Evolutionary conservation across 139 green algal genomes (phyloP).

Genomic region (Closterium sp.): DNA sequence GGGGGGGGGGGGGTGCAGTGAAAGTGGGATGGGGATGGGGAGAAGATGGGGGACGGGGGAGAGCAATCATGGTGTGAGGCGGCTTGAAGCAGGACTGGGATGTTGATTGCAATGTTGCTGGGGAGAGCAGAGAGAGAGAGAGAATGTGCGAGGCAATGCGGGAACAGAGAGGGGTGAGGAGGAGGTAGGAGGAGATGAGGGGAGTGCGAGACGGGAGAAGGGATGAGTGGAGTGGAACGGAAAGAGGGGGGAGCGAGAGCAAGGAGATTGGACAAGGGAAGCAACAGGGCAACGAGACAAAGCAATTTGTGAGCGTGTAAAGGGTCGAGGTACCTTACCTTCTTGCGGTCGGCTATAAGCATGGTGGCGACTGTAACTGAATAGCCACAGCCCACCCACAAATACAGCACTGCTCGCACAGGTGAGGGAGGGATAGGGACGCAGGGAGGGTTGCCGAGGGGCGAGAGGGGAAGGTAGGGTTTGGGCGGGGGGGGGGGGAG

Average conservation of each 20-base stretch:
- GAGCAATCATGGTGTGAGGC: not conserved
- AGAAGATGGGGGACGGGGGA: not conserved
- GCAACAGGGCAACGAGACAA: too few relatives aligned
- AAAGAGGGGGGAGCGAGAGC: not conserved
- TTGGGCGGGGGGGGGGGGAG: too few relatives aligned
- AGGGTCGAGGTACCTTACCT: not conserved
- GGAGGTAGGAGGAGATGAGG: not conserved
- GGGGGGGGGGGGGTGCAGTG: too few relatives aligned
- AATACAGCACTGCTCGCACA: not conserved
- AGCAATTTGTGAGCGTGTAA: too few relatives aligned
- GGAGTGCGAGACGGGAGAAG: not conserved
- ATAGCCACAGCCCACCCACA: slow-evolving; percentile 7
- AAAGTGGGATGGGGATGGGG: too few relatives aligned
- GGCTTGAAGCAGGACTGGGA: not conserved
- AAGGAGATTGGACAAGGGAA: not conserved
- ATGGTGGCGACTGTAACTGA: not conserved
- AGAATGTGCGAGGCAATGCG: not conserved
- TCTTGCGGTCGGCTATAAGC: not conserved
- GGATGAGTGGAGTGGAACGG: not conserved
- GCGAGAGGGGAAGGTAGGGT: too few relatives aligned
- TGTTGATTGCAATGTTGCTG: too few relatives aligned
- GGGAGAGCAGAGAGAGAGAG: not conserved
- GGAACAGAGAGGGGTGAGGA: not conserved
- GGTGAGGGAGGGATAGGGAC: not conserved
- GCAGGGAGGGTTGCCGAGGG: not conserved